Evolutionary conservation across 371 early-diverging fungal genomes (phyloP), one percentile per base, ranked within the genome.

Genomic region (Mortierella sp.): DNA sequence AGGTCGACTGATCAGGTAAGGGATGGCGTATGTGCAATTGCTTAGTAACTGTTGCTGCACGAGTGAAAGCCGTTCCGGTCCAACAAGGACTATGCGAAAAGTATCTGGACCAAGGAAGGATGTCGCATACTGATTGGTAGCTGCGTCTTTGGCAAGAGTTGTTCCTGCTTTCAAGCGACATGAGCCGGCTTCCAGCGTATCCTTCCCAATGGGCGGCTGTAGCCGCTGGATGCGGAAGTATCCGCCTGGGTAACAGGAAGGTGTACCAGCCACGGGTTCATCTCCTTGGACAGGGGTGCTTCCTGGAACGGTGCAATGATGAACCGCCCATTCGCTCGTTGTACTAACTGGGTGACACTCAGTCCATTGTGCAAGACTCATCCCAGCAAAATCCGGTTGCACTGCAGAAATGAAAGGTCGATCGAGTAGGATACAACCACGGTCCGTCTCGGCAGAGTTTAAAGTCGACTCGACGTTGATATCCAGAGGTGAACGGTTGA

Each of bases 1-100:
- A 4, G 71, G 71, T 48, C 64, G 64, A 48, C 56, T 64, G 41
- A 64, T 64, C 39, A 71, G 28, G 61, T 71, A 71, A 1, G 71
- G 71, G 45, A 71, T 54, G 3, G 71, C 71, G 43, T 70, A 70
- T 6, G 64, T 59, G 46, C 71, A 70, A n/a, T 60, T 27, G 4
- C 64, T 60, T 12, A 71, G 64, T 21, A 49, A 41, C 39, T 71
- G 71, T 18, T 71, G 71, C 16, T 71, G 71, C 61, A 71, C 46
- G 30, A 71, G 42, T 2, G 61, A 64, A 28, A 71, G 50, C 34
- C 64, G 48, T 23, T 71, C 71, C 2, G 71, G 71, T 8, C 71
- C 71, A 23, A 58, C 48, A 28, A 71, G 64, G 7, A 60, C 53
- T 16, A 71, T 59, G 18, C 71, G 64, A 56, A 71, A 71, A 26